A percentile compares a stretch with the other conserved stretches of the same genome.
Conservation (phyloP, 1,139 yeast genomes). For the Hemisphaericaspora xylofermentans region DNA sequence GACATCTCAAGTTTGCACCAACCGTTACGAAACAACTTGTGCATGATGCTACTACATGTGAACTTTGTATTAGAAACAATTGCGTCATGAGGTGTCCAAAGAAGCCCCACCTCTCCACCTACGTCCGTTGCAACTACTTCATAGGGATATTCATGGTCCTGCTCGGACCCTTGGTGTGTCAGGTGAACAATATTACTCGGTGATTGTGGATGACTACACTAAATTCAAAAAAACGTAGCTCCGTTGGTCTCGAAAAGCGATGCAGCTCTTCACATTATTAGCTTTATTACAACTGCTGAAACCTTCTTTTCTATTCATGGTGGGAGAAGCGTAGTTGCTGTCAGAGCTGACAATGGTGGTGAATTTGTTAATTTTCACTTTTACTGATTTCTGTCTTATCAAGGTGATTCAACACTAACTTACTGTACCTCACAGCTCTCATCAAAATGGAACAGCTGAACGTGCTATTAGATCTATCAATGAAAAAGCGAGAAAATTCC, state of each 20-base stretch:
- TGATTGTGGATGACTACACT: neutral
- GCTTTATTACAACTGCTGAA: neutral
- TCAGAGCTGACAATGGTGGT: neutral
- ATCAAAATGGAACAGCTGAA: constrained; percentile 1
- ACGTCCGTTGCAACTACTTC: neutral
- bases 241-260: neutral
- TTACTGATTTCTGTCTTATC: neutral
- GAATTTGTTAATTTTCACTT: neutral
- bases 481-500: neutral
- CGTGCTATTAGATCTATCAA: neutral
- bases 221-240: neutral
- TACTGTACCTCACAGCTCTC: neutral
- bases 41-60: too few species aligned
- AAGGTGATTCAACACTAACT: neutral
- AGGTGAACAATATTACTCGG: neutral
- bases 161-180: neutral
- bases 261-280: neutral
- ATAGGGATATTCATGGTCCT: neutral
- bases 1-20: too few species aligned
- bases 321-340: neutral
- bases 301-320: neutral
- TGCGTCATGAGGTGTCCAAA: too few species aligned
- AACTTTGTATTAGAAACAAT: too few species aligned
- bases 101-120: too few species aligned
- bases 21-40: too few species aligned